Percentiles rank a stretch among this genome's conserved stretches.
Evolutionary conservation across 2,329 filamentous ascomycete genomes (phyloP).

Genomic region (Lachnellula cervina): DNA sequence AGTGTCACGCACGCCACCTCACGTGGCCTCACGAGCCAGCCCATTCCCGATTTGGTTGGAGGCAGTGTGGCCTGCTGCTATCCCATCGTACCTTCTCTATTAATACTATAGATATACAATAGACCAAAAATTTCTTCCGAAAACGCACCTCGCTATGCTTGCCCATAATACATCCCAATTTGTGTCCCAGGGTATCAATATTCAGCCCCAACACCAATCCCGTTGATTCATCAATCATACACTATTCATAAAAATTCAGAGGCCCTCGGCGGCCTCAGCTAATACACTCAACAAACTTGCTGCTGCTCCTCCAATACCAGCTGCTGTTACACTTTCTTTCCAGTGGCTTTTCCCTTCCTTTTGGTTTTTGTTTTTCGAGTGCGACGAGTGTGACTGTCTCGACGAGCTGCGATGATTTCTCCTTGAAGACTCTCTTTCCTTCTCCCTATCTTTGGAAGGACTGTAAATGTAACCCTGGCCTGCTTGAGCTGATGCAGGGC

Average conservation of each 20-base stretch:
- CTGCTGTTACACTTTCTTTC: slow-evolving; percentile 52
- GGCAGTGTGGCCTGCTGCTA: no score
- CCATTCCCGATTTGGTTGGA: no score
- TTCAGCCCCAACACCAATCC: neutral
- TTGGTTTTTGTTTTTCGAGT: slow-evolving; percentile 3
- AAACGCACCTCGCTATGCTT: no score
- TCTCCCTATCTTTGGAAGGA: neutral
- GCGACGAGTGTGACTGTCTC: neutral
- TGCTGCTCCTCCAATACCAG: slow-evolving; percentile 56
- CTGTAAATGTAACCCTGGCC: neutral
- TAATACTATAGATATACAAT: no score
- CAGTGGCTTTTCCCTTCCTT: slow-evolving; percentile 35
- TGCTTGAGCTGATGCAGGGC: neutral
- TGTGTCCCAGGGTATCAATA: neutral
- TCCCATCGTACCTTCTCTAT: no score
- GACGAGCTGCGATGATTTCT: neutral
- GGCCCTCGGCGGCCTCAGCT: slow-evolving; percentile 46
- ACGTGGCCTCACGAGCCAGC: no score
- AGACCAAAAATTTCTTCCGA: no score
- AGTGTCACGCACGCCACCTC: no score
- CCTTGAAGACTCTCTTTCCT: neutral
- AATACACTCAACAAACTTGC: slow-evolving; percentile 54
- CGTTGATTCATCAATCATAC: slow-evolving; percentile 1
- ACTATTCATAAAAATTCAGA: slow-evolving; percentile 12
- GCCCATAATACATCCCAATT: neutral